Evolutionary conservation across 495 filamentous ascomycete species (phyloP).

Genomic region (Aspergillus avenaceus): DNA sequence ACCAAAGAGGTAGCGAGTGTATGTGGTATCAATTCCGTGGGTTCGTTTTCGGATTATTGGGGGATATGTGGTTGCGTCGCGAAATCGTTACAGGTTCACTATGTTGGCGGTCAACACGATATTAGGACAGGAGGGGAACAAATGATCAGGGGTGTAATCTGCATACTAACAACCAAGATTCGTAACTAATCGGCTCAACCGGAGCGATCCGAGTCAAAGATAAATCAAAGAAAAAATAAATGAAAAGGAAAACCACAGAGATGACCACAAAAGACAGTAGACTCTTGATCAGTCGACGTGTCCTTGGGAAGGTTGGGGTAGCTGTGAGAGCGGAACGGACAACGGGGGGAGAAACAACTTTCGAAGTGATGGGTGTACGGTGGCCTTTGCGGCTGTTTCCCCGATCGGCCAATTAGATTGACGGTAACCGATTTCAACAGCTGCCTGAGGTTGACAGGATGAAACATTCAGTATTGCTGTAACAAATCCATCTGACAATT

Average conservation of each 20-base stretch:
- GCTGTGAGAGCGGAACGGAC: constrained; percentile 8
- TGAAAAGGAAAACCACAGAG: background rate
- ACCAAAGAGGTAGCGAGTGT: constrained; percentile 1
- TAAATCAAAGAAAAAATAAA: background rate
- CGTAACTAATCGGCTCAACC: background rate
- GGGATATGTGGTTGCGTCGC: constrained; percentile 7
- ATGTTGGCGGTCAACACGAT: constrained; percentile 11
- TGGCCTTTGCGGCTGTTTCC: constrained; percentile 35
- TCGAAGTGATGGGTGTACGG: constrained; percentile 28
- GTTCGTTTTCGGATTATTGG: constrained; percentile 1
- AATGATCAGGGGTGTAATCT: constrained; percentile 2
- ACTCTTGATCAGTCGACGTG: background rate
- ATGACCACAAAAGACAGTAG: background rate
- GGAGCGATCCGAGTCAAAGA: no score
- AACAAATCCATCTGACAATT: no score
- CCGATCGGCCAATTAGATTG: constrained; percentile 32
- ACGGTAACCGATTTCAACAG: constrained; percentile 10
- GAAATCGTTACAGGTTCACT: constrained; percentile 19
- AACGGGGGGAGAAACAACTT: background rate
- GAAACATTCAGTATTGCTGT: no score
- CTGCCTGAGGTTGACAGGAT: background rate
- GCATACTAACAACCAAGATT: constrained; percentile 16
- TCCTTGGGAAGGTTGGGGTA: constrained; percentile 1
- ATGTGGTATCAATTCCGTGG: background rate
- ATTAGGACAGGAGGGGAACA: constrained; percentile 2